Conservation (phyloP, 129 eudicot species). For the Scalesia atractyloides region DNA sequence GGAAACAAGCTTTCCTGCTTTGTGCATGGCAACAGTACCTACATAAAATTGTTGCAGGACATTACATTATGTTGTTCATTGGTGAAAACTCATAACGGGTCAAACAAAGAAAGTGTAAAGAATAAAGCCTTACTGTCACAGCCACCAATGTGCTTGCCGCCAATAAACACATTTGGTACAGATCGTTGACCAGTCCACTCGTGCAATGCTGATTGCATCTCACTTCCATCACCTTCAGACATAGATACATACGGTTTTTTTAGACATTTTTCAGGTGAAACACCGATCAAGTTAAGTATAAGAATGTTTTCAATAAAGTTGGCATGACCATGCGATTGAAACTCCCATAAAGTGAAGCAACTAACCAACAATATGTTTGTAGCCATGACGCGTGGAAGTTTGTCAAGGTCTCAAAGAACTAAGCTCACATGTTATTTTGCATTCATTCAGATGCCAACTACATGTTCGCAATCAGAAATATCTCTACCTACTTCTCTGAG, state of each 20-base stretch:
- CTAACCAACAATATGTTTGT: not conserved
- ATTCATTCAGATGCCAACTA: slow-evolving; percentile 8
- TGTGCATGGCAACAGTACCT: slow-evolving; percentile 54
- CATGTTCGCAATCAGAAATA: slow-evolving; percentile 10
- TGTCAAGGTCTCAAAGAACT: slow-evolving; percentile 6
- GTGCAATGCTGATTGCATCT: slow-evolving; percentile 76
- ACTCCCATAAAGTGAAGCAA: slow-evolving; percentile 1
- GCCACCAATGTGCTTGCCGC: slow-evolving; percentile 94
- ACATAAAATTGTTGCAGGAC: slow-evolving; percentile 9
- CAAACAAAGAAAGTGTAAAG: not conserved
- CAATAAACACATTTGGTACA: slow-evolving; percentile 90
- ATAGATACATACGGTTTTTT: not conserved
- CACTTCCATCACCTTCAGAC: slow-evolving; percentile 72
- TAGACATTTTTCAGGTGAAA: not conserved
- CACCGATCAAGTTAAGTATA: not conserved
- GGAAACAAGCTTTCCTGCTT: slow-evolving; percentile 67
- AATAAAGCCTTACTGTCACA: slow-evolving; percentile 63
- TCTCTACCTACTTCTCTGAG: not conserved
- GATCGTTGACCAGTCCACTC: slow-evolving; percentile 77
- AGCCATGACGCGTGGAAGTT: slow-evolving; percentile 4
- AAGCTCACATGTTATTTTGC: not conserved
- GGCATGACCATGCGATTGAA: not conserved
- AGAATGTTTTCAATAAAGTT: slow-evolving; percentile 3
- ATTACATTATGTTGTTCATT: not conserved
- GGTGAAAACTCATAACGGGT: not conserved